Percentiles rank a stretch among this genome's conserved stretches.
Conservation (phyloP, 441 rosid species). For the Croton laevigatus region DNA sequence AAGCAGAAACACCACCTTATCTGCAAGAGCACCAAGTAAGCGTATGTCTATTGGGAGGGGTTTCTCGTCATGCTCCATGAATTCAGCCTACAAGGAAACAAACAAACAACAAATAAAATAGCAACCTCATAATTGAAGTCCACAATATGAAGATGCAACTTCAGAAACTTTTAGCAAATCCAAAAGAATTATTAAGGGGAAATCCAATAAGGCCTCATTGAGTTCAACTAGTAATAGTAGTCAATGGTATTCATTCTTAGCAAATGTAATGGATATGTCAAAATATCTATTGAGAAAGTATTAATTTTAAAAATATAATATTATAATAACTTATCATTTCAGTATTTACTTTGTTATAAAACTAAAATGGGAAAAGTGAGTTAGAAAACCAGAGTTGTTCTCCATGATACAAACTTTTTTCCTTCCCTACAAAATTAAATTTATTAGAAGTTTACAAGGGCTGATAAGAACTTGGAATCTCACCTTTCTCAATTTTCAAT, state of each 20-base stretch:
- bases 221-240: background rate
- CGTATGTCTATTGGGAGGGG: conserved; percentile 99
- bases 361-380: background rate
- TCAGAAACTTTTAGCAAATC: background rate
- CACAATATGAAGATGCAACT: background rate
- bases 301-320: background rate
- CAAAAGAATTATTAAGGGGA: background rate
- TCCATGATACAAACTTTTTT: background rate
- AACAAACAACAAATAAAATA: background rate
- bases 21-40: conserved; percentile 99
- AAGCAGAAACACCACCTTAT: conserved; percentile 60
- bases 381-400: background rate
- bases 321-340: background rate
- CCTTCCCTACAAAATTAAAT: background rate
- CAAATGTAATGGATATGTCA: background rate
- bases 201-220: background rate
- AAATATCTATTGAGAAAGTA: background rate
- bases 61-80: conserved; percentile 99
- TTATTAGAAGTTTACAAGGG: background rate
- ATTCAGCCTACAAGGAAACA: conserved; percentile 76
- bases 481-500: background rate
- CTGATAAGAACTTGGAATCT: background rate
- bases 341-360: background rate
- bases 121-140: background rate
- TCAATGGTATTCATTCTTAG: background rate